Conservation (phyloP, 2,329 filamentous ascomycete genomes). For the Paramyrothecium sp. region DNA sequence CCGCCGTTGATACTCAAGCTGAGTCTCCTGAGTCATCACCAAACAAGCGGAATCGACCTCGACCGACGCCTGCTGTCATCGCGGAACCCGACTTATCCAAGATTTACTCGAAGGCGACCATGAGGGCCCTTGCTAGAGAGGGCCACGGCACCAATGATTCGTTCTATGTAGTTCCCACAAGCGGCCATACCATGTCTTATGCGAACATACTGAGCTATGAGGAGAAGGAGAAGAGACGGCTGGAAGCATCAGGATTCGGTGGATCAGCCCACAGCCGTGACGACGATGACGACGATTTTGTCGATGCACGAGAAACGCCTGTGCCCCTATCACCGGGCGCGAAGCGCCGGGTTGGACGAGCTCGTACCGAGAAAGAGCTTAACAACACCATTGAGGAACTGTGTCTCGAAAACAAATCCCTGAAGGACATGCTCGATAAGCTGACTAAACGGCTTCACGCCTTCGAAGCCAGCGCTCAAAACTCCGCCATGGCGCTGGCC, state of each 20-base stretch:
- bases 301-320: slow-evolving; percentile 75
- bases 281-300: slow-evolving; percentile 82
- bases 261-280: slow-evolving; percentile 51
- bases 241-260: slow-evolving; percentile 48
- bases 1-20: slow-evolving; percentile 23
- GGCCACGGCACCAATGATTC: slow-evolving; percentile 67
- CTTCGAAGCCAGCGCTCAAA: slow-evolving; percentile 91
- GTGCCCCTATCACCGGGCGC: slow-evolving; percentile 40
- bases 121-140: slow-evolving; percentile 73
- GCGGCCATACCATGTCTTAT: slow-evolving; percentile 89
- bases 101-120: slow-evolving; percentile 81
- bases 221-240: slow-evolving; percentile 63
- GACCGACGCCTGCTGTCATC: slow-evolving; percentile 11
- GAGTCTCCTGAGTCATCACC: slow-evolving; percentile 36
- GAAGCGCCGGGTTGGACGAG: slow-evolving; percentile 38
- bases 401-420: slow-evolving; percentile 79
- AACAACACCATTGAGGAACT: slow-evolving; percentile 83
- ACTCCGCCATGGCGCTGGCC: slow-evolving; percentile 78
- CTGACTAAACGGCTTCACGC: slow-evolving; percentile 84
- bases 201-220: slow-evolving; percentile 79
- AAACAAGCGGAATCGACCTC: slow-evolving; percentile 31
- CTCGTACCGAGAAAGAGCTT: slow-evolving; percentile 41
- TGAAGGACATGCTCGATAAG: slow-evolving; percentile 83
- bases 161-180: slow-evolving; percentile 93
- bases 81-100: slow-evolving; percentile 75